Conservation (phyloP, 2,329 filamentous ascomycete genomes). For the Penicillium sp. region DNA sequence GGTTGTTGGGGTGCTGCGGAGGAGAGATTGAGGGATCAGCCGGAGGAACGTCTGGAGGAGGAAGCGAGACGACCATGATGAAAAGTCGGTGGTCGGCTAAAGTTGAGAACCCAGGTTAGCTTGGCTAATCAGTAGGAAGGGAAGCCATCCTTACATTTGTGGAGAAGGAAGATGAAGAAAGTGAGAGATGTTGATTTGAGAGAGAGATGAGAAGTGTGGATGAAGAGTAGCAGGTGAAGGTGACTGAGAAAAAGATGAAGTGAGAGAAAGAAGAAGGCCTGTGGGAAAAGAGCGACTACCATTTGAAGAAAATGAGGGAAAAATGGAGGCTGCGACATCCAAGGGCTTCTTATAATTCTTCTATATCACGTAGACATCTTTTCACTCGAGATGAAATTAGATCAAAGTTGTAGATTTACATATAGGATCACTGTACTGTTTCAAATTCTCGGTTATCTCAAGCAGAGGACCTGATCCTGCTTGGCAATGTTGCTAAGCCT, state of each 20-base stretch:
- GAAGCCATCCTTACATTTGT: not conserved
- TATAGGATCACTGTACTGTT: no score
- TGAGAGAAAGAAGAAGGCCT: not conserved
- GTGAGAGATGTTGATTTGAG: not conserved
- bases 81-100: not conserved
- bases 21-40: not conserved
- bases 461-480: not conserved
- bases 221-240: not conserved
- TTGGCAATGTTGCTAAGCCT: no score
- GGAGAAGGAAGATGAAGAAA: not conserved
- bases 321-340: not conserved
- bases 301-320: not conserved
- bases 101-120: not conserved
- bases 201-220: not conserved
- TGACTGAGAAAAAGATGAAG: not conserved
- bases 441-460: not conserved
- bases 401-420: no score
- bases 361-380: no score
- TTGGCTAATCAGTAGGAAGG: not conserved
- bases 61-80: not conserved
- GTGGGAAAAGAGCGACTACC: not conserved
- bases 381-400: no score
- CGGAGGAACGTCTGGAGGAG: not conserved
- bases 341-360: no score
- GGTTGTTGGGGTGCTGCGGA: not conserved